Conservation (phyloP, 208 protist species). For the Trypanosoma conorhini region DNA sequence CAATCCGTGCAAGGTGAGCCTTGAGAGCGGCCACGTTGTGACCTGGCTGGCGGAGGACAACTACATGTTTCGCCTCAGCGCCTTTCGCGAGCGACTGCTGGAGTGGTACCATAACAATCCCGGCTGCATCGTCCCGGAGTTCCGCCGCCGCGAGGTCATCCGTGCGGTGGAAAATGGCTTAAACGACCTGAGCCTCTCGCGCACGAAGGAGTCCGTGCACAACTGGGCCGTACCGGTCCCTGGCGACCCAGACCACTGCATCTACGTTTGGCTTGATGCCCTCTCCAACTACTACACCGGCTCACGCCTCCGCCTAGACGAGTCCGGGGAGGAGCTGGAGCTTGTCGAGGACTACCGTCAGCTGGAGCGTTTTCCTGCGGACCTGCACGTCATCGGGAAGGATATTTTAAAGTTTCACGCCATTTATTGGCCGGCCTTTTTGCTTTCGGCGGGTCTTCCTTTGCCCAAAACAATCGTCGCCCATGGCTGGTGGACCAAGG, state of each 20-base stretch:
- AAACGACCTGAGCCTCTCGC: constrained; percentile 97
- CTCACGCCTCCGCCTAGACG: constrained; percentile 42
- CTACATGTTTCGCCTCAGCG: constrained; percentile 98
- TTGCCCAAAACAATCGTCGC: constrained; percentile 91
- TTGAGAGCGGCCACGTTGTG: constrained; percentile 91
- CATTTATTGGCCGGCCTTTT: constrained; percentile 99
- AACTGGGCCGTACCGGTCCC: constrained; percentile 98
- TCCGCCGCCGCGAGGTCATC: constrained; percentile 94
- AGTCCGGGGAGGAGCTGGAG: constrained; percentile 39
- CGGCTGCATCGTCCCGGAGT: constrained; percentile 90
- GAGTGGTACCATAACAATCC: constrained; percentile 86
- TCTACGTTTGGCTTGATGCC: constrained; percentile 99
- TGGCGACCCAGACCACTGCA: constrained; percentile 92
- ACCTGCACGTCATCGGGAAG: constrained; percentile 97
- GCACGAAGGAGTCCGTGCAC: constrained; percentile 80
- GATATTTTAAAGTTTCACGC: constrained; percentile 99
- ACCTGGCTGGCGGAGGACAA: constrained; percentile 98
- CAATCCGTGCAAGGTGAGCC: constrained; percentile 91
- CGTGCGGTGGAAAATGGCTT: constrained; percentile 82
- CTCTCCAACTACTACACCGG: constrained; percentile 99
- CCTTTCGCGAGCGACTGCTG: constrained; percentile 87
- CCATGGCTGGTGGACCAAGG: constrained; percentile 97
- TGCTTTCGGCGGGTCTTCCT: constrained; percentile 95
- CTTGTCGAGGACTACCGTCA: constrained; percentile 41
- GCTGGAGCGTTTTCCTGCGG: constrained; percentile 76